Conservation (phyloP, 1,139 yeast species). For the Kurtzmaniella quercitrusa region DNA sequence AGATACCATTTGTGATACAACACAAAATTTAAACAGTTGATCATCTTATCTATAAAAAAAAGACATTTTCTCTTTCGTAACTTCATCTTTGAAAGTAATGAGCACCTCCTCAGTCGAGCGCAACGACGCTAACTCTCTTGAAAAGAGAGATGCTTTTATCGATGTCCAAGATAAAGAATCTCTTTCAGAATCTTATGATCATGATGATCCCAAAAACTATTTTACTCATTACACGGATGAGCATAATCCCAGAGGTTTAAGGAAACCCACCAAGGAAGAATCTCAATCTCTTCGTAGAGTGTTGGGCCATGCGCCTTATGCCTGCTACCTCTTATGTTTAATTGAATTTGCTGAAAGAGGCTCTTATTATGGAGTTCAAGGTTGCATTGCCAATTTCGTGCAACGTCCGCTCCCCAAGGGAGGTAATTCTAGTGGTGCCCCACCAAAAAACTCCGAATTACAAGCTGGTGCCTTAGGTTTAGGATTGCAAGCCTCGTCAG, state of each 20-base stretch:
- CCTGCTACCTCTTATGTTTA: constrained; percentile 34
- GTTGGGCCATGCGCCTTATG: constrained; percentile 25
- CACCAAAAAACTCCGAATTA: constrained; percentile 21
- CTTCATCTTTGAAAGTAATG: neutral
- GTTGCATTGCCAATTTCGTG: constrained; percentile 39
- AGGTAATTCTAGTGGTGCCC: constrained; percentile 44
- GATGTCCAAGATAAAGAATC: neutral
- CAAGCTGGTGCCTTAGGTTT: constrained; percentile 40
- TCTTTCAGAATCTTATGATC: constrained; percentile 8
- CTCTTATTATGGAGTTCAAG: constrained; percentile 42
- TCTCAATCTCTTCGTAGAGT: constrained; percentile 37
- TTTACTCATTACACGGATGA: constrained; percentile 26
- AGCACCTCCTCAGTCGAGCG: neutral
- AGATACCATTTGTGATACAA: neutral
- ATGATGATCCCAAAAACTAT: constrained; percentile 21
- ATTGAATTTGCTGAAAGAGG: constrained; percentile 47
- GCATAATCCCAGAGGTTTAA: constrained; percentile 29
- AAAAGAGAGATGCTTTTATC: neutral
- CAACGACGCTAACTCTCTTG: neutral
- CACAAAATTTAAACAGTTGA: neutral
- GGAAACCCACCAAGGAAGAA: constrained; percentile 41
- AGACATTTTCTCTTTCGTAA: neutral
- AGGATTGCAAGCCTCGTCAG: constrained; percentile 38
- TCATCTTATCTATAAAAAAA: neutral
- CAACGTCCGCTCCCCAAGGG: constrained; percentile 49